Evolutionary conservation across 2,329 filamentous ascomycete species (phyloP), one percentile per base, ranked within the genome.

Genomic region (Pseudocercospora ulei): DNA sequence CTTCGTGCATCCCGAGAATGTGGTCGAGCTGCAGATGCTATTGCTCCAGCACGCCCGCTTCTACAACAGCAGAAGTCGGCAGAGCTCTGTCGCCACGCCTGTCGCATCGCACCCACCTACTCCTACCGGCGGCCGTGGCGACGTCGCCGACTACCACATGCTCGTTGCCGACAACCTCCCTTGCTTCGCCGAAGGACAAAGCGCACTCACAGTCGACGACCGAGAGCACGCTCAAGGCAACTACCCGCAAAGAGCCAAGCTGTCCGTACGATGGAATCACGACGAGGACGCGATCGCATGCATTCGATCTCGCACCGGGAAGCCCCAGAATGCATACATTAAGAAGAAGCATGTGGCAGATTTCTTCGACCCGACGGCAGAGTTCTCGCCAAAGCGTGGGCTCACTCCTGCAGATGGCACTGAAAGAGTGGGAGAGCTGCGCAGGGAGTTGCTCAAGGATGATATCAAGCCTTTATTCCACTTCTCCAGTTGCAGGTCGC

Each of bases 1-100:
- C 46, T 73, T 71, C 64, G 62, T 73, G 30, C 70, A 73, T 50
- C 57, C 62, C 1, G 71, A 74, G 39, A 68, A 72, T 46, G 51
- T 72, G 24, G 64, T 73, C 13, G 69, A 73, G 54, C 56, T 70
- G n/a, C 65, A 71, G 34, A 62, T 73, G 5, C 52, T 73, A 2
- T 49, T 74, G 7, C 56, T 72, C 3, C 68, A 72, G 42, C 59
- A 71, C 37, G 62, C 68, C 49, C 62, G 63, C 13, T 63, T 65
- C 5, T 62, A 59, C 41, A 48, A 56, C 14, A 39, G 50, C 8
- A 38, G 53, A 27, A 57, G 52, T 38, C 40, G 53, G 5, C 48
- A 54, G 8, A 56, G 51, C 29, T 56, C 56, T 1, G 22, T 49
- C 1, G 46, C 39, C 5, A 42, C 49, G 5, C 51, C 52, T 1